Evolutionary conservation across 2,329 filamentous ascomycete genomes (phyloP).

Genomic region (Fusarium siculi): DNA sequence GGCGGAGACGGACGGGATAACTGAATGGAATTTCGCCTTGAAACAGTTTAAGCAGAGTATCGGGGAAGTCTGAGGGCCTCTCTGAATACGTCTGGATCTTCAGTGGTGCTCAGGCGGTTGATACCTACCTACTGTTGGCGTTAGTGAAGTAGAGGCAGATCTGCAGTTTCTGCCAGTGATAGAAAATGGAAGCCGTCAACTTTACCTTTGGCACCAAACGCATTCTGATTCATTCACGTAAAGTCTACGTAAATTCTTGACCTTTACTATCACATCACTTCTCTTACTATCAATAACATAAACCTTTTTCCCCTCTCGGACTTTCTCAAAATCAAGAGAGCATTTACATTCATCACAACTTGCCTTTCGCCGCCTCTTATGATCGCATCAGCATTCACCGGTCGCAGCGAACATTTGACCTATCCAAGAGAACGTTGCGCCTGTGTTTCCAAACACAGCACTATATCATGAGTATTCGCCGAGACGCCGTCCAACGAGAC

Average conservation of each 20-base stretch:
- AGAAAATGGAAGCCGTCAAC: not conserved
- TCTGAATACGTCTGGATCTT: not conserved
- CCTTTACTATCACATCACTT: not conserved
- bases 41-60: slow-evolving; percentile 57
- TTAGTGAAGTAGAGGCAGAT: not conserved
- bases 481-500: slow-evolving; percentile 10
- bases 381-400: not conserved
- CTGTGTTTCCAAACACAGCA: not conserved
- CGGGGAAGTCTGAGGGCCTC: slow-evolving; percentile 32
- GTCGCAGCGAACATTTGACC: not conserved
- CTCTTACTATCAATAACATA: not conserved
- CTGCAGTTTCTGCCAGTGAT: slow-evolving; percentile 8
- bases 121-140: too few relatives aligned
- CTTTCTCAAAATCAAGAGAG: not conserved
- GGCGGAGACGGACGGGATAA: slow-evolving; percentile 56
- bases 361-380: not conserved
- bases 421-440: not conserved
- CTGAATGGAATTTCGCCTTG: slow-evolving; percentile 61
- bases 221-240: not conserved
- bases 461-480: slow-evolving; percentile 5
- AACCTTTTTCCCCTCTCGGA: not conserved
- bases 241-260: not conserved
- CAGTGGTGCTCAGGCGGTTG: not conserved
- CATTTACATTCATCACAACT: not conserved
- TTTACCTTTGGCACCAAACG: not conserved